Percentiles rank a stretch among this genome's conserved stretches.
Evolutionary conservation across 2,329 filamentous ascomycete genomes (phyloP).

Genomic region (Ophiocordyceps polyrhachis-furcata): DNA sequence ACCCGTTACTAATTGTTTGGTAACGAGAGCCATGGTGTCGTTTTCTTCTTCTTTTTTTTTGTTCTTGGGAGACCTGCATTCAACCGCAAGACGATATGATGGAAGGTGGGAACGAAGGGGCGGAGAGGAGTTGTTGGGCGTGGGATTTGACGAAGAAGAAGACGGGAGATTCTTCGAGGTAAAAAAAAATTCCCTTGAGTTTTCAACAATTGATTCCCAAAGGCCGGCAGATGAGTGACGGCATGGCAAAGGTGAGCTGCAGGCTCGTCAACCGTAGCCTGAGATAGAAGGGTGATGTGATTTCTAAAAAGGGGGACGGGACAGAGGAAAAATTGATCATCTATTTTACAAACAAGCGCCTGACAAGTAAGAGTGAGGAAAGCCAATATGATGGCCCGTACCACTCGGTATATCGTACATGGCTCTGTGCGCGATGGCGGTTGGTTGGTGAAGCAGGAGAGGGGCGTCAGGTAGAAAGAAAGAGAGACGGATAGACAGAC

Average conservation of each 20-base stretch:
- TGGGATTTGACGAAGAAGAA: background rate
- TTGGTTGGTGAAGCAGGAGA: too few relatives aligned
- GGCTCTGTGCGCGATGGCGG: background rate
- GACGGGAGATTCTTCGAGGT: background rate
- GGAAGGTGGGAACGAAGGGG: too few relatives aligned
- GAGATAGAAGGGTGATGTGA: constrained; percentile 7
- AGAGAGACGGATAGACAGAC: too few relatives aligned
- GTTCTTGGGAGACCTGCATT: background rate
- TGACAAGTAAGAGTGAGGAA: background rate
- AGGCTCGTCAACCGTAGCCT: constrained; percentile 26
- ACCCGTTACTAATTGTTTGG: too few relatives aligned
- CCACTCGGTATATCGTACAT: background rate
- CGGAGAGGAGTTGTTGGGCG: too few relatives aligned
- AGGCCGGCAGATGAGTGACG: background rate
- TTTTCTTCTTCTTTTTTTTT: background rate
- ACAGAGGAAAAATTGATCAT: background rate
- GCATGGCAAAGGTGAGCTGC: background rate
- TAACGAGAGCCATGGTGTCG: background rate
- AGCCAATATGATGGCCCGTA: background rate
- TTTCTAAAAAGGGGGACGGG: too few relatives aligned
- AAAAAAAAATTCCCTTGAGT: background rate
- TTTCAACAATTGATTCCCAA: background rate
- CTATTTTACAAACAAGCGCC: background rate
- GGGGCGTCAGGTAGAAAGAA: too few relatives aligned
- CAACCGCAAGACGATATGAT: background rate